Evolutionary conservation across 768 basidiomycete genomes (phyloP).

Genomic region (Macrolepiota albuminosa): DNA sequence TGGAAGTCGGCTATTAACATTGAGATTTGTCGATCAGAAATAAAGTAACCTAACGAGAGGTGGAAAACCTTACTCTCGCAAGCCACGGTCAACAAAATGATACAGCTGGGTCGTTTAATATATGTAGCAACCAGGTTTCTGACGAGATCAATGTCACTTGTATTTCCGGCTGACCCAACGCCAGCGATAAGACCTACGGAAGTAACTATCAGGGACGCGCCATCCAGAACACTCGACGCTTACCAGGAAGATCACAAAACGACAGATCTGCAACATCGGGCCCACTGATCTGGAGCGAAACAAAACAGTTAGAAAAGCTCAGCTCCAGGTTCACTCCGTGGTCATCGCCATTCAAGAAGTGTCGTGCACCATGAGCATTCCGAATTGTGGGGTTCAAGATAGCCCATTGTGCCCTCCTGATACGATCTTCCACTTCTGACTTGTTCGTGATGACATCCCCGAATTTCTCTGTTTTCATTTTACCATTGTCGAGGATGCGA

Average conservation of each 20-base stretch:
- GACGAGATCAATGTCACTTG: conserved; percentile 57
- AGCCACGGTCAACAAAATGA: conserved; percentile 54
- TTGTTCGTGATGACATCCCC: conserved; percentile 48
- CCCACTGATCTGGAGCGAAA: conserved; percentile 56
- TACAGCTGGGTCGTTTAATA: conserved; percentile 58
- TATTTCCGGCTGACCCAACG: conserved; percentile 43
- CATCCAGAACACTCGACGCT: conserved; percentile 2
- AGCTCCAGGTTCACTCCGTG: conserved; percentile 20
- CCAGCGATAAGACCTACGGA: conserved; percentile 53
- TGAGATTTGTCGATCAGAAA: not conserved
- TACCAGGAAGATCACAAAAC: conserved; percentile 61
- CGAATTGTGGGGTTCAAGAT: conserved; percentile 52
- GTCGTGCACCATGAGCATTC: not conserved
- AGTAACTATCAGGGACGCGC: not conserved
- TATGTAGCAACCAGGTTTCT: conserved; percentile 52
- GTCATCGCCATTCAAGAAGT: conserved; percentile 36
- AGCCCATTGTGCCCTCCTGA: conserved; percentile 60
- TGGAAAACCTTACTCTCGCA: conserved; percentile 54
- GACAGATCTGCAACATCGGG: conserved; percentile 58
- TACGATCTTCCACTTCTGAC: conserved; percentile 55
- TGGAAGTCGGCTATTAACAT: conserved; percentile 62
- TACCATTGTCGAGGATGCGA: conserved; percentile 35
- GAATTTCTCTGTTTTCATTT: conserved; percentile 35
- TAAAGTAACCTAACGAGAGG: not conserved
- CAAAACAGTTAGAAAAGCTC: conserved; percentile 52